Percentiles rank a stretch among this genome's conserved stretches.
These are phyloP conservation scores for Grammothele lineata DNA, from an alignment of 768 basidiomycete genomes.

Conservation along the genomic window DNA sequence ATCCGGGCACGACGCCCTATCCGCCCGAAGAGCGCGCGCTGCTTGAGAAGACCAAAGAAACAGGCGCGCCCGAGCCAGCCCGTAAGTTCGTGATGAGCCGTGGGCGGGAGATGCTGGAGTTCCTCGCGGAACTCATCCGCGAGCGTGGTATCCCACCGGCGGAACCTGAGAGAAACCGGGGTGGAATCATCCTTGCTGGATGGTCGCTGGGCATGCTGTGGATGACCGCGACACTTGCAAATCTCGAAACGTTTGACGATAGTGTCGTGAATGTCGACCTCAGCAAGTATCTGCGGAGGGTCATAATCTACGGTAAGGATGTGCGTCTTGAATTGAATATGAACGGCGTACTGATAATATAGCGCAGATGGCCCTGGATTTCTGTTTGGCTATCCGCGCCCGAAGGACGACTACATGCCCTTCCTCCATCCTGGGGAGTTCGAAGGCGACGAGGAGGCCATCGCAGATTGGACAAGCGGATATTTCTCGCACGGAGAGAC, in stretches of 20 bases:
- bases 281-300: neutral
- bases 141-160: constrained; percentile 24
- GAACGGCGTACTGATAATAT: no score
- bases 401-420: neutral
- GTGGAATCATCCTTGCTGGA: constrained; percentile 25
- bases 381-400: neutral
- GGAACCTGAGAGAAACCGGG: neutral
- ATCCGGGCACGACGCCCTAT: constrained; percentile 22
- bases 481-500: constrained; percentile 7
- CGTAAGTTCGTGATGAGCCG: constrained; percentile 22
- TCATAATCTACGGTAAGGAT: neutral
- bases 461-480: constrained; percentile 3
- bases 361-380: neutral
- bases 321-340: neutral
- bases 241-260: neutral
- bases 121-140: constrained; percentile 31
- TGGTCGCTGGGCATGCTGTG: constrained; percentile 33
- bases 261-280: no score
- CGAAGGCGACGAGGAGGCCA: neutral
- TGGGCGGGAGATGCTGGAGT: constrained; percentile 30
- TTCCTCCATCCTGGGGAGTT: constrained; percentile 1
- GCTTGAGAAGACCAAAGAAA: no score
- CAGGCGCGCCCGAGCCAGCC: no score
- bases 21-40: constrained; percentile 12
- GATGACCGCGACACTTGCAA: neutral